Evolutionary conservation across 768 basidiomycete genomes (phyloP), one percentile per base, ranked within the genome.

Genomic region (Amanita fuliginea): DNA sequence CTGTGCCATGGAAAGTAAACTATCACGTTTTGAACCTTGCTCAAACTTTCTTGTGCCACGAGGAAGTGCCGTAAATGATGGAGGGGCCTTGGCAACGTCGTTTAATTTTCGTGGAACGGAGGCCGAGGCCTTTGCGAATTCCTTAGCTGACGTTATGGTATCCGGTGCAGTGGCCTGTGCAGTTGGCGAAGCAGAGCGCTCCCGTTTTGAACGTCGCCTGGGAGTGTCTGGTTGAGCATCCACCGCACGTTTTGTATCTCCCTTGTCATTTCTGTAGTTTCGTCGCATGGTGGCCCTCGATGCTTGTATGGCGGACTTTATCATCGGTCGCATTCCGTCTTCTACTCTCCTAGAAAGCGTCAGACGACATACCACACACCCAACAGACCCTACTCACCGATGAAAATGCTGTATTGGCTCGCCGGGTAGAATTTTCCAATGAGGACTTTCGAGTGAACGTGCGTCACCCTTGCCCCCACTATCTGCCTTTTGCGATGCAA

Each of bases 351-450:
- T 88, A 22, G 22, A 32, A 6, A n/a, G 37, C 4, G 18, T 22
- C 22, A 53, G 24, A 7, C 30, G 37, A 41, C 47, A 35, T 36
- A 32, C n/a, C 19, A 32, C 44, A 10, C 16, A 6, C n/a, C n/a
- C 13, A 33, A 30, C 35, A 28, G 33, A 35, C 39, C 22, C 26
- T 32, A 62, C 76, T 46, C 56, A 86, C 86, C 77, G 70, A 61
- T 87, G 83, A 62, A 88, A 90, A 65, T 86, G 81, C 48, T 76
- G 71, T 46, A 89, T 71, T 0, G 84, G 80, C 62, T 90, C 87
- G 39, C 81, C 78, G 0, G 78, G 76, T 50, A 74, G 69, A 24
- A 86, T 86, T 41, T 57, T 67, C 35, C 81, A 58, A 51, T 59
- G 54, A 32, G 63, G 18, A 10, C 11, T n/a, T 42, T 13, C 19